A percentile compares a stretch with the other conserved stretches of the same genome.
Evolutionary conservation across 345 rosid species (phyloP).

Genomic region (Pistacia integerrima): DNA sequence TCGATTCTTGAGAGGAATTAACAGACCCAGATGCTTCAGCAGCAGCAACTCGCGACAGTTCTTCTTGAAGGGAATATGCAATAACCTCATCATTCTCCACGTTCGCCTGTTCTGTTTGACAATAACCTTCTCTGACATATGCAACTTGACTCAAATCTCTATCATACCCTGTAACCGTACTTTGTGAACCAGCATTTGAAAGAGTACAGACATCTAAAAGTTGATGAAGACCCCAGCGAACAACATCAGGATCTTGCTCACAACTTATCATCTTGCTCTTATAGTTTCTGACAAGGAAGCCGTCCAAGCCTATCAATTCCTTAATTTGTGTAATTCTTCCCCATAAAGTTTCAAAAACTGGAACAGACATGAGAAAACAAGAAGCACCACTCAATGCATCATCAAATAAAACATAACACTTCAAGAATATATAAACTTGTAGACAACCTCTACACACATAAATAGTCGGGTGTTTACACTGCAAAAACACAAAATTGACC

Average conservation of each 20-base stretch:
- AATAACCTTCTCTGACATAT: conserved; percentile 58
- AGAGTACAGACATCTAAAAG: conserved; percentile 56
- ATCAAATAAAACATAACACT: no score
- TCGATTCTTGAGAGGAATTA: conserved; percentile 38
- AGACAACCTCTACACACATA: no score
- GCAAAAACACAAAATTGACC: no score
- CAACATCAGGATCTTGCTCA: conserved; percentile 69
- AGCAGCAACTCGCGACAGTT: conserved; percentile 59
- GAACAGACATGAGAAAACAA: background rate
- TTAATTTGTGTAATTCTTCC: background rate
- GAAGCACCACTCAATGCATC: no score
- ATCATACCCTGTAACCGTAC: conserved; percentile 52
- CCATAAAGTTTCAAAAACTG: background rate
- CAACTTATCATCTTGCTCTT: conserved; percentile 33
- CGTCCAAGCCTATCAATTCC: background rate
- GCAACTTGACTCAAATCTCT: conserved; percentile 46
- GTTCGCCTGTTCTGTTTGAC: conserved; percentile 27
- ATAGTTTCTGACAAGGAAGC: conserved; percentile 2
- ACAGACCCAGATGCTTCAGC: conserved; percentile 51
- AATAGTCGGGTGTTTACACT: no score
- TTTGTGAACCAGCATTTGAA: conserved; percentile 52
- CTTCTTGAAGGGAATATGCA: conserved; percentile 76
- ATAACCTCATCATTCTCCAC: conserved; percentile 79
- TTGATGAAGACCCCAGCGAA: conserved; percentile 78
- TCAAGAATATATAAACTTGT: no score